phyloP scores from a whole-genome alignment of 163 green algal genomes.

The Chloromonas sp. region DNA sequence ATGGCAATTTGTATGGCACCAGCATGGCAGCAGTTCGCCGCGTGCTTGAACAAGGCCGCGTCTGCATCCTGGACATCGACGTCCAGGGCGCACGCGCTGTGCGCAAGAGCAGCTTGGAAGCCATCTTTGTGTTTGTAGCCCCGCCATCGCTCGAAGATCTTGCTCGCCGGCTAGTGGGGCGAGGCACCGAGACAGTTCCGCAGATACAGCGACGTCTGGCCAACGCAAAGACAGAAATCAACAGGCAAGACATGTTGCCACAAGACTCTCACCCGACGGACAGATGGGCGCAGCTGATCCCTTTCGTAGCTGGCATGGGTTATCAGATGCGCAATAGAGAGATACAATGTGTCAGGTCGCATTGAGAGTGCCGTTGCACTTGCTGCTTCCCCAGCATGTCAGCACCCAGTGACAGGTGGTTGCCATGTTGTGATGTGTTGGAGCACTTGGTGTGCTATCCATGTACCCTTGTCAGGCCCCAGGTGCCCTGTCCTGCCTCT shows the following conservation, averaged over 20 bases:
- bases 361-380: not conserved
- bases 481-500: not conserved
- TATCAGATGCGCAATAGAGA: too few species aligned
- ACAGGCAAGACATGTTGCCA: constrained; percentile 27
- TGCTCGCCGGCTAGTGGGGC: constrained; percentile 74
- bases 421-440: too few species aligned
- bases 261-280: not conserved
- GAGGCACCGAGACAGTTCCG: constrained; percentile 85
- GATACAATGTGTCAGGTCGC: not conserved
- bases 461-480: too few species aligned
- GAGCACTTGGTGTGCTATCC: too few species aligned
- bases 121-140: constrained; percentile 90
- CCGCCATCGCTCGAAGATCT: constrained; percentile 87
- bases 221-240: constrained; percentile 78
- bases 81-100: constrained; percentile 61
- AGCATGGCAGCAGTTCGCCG: constrained; percentile 63
- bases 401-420: too few species aligned
- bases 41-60: constrained; percentile 60
- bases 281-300: too few species aligned
- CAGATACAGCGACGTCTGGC: constrained; percentile 73
- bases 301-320: not conserved
- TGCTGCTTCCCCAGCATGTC: too few species aligned
- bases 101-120: constrained; percentile 9
- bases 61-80: constrained; percentile 95
- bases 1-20: constrained; percentile 94